Evolutionary conservation across 805 yeast genomes (phyloP), one percentile per base, ranked within the genome.

Genomic region (Groenewaldozyma salmanticensis): DNA sequence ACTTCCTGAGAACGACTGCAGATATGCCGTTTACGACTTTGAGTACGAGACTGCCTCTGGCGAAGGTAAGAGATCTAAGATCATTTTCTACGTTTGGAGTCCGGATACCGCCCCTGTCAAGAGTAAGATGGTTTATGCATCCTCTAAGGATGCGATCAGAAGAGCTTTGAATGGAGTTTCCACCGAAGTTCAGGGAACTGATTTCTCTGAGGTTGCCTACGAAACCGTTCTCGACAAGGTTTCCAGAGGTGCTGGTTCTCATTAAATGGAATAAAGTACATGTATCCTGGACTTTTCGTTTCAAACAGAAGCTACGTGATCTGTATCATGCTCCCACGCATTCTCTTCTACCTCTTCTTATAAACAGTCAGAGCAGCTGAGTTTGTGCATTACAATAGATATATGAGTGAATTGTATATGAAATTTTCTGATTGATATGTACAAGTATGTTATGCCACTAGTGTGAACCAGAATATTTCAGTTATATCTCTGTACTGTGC

Each of bases 71-170:
- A 83, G 95, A 62, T 67, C 72, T 59, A 78, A 78, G 72, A 74
- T 78, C 52, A 73, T 76, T 45, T 78, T 78, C 62, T 75, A 61
- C 71, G 83, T 92, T 52, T 92, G 98, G 98, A 79, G 96, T 48
- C 98, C 98, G 58, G 98, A 92, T 63, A 85, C 94, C 48, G 96
- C 97, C 42, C 86, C 92, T 48, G 79, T 92, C 58, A 82, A 94
- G 72, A 65, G 54, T 55, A 92, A 92, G 82, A 92, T 92, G 98
- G 83, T 90, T 49, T 90, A 88, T 71, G 97, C 98, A 37, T 78
- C 96, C n/a, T 88, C 97, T 46, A 87, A 87, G 70, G 97, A 88
- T 58, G 95, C 96, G 38, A 76, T 92, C 60, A 90, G 97, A 75
- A 86, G 95, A 70, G 90, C 98, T 43, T 74, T 92, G 61, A 90